Percentiles rank a stretch among this genome's conserved stretches.
These are phyloP conservation scores for Amaranthus cruentus DNA, from an alignment of 148 eudicot genomes.

Conservation along the genomic window DNA sequence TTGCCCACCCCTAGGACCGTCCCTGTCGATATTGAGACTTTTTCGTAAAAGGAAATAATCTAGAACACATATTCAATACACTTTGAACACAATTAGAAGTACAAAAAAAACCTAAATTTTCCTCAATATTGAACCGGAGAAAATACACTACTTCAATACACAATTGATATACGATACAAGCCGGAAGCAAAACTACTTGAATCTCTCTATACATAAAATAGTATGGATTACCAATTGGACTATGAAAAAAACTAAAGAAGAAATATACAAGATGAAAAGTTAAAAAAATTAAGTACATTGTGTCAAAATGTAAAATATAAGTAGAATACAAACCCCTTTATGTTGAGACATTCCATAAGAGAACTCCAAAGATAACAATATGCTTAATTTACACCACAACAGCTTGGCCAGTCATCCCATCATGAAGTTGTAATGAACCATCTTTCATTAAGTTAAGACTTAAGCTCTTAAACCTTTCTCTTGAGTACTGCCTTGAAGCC, in stretches of 20 bases:
- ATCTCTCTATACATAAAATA: slow-evolving; percentile 22
- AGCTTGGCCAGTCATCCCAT: slow-evolving; percentile 61
- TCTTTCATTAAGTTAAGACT: slow-evolving; percentile 82
- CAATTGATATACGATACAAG: slow-evolving; percentile 10
- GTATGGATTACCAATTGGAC: slow-evolving; percentile 4
- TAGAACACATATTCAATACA: no score
- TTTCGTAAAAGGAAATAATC: no score
- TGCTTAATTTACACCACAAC: slow-evolving; percentile 38
- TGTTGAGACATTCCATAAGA: not conserved
- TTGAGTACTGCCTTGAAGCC: slow-evolving; percentile 87
- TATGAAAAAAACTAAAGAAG: slow-evolving; percentile 4
- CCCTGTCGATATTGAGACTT: no score
- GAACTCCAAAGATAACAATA: not conserved
- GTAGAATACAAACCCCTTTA: slow-evolving; percentile 5
- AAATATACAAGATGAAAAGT: slow-evolving; percentile 11
- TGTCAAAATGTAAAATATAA: slow-evolving; percentile 15
- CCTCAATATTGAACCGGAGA: no score
- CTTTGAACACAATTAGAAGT: no score
- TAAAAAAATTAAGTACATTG: not conserved
- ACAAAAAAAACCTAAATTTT: no score
- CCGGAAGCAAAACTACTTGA: slow-evolving; percentile 3
- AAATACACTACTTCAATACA: not conserved
- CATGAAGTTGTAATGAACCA: slow-evolving; percentile 74
- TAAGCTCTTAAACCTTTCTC: slow-evolving; percentile 78
- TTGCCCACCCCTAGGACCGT: no score